A percentile compares a stretch with the other conserved stretches of the same genome.
Evolutionary conservation across 495 filamentous ascomycete genomes (phyloP).

Genomic region (Annulohypoxylon stygium): DNA sequence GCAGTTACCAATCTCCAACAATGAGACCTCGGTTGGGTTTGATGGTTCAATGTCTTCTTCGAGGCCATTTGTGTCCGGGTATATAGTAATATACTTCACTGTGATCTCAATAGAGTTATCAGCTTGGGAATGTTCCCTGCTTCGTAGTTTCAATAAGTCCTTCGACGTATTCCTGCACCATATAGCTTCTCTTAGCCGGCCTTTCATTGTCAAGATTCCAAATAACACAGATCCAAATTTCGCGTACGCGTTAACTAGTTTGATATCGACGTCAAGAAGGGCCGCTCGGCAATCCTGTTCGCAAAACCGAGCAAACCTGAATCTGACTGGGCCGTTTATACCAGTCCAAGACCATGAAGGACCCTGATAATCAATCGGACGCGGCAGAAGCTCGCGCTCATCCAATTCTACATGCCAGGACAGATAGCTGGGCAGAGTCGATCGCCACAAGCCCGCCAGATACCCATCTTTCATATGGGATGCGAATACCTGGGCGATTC

Average conservation of each 20-base stretch:
- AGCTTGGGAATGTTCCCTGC: neutral
- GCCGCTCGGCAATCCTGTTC: slow-evolving; percentile 4
- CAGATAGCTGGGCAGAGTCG: neutral
- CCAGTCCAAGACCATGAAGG: slow-evolving; percentile 20
- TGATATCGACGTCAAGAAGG: slow-evolving; percentile 2
- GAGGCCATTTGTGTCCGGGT: slow-evolving; percentile 2
- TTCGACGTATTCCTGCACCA: slow-evolving; percentile 1
- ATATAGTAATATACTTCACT: slow-evolving; percentile 1
- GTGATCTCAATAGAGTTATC: neutral
- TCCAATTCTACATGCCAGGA: neutral
- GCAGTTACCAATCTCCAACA: slow-evolving; percentile 22
- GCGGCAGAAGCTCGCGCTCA: slow-evolving; percentile 1
- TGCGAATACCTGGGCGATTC: slow-evolving; percentile 10
- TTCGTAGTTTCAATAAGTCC: neutral
- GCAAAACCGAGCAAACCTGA: neutral
- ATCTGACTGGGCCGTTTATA: slow-evolving; percentile 13
- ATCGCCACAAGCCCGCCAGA: slow-evolving; percentile 12
- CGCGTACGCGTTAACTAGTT: slow-evolving; percentile 10
- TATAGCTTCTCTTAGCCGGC: slow-evolving; percentile 2
- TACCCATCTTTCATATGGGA: neutral
- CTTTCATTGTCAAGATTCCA: neutral
- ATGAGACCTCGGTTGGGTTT: neutral
- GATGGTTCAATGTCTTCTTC: slow-evolving; percentile 1
- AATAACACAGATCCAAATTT: slow-evolving; percentile 4
- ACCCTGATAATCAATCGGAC: neutral